These are phyloP conservation scores for Loxodes magnus DNA, from an alignment of 73 alveolate genomes.

Conservation along the genomic window DNA sequence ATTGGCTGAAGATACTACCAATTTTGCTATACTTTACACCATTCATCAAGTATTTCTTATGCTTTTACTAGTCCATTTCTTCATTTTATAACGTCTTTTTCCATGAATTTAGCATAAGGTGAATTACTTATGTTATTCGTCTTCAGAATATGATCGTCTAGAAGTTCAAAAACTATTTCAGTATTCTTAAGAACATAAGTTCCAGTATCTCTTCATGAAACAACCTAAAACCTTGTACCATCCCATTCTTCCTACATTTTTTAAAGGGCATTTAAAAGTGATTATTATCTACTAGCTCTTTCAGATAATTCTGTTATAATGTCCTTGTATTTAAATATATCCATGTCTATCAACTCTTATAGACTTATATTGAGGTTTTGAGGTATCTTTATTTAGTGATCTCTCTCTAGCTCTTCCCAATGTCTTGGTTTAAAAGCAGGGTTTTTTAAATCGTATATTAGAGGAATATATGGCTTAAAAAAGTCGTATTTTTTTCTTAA, in stretches of 20 bases:
- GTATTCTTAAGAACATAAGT: constrained; percentile 57
- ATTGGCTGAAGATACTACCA: constrained; percentile 85
- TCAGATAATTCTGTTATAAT: constrained; percentile 59
- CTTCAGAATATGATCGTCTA: constrained; percentile 66
- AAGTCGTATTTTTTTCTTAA: constrained; percentile 41
- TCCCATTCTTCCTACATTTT: constrained; percentile 75
- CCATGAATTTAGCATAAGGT: constrained; percentile 58
- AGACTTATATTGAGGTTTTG: constrained; percentile 24
- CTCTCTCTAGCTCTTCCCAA: constrained; percentile 31
- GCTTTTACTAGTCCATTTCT: constrained; percentile 59
- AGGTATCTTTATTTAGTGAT: constrained; percentile 24
- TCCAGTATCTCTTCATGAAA: constrained; percentile 57
- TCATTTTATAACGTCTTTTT: constrained; percentile 59
- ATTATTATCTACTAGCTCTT: constrained; percentile 65
- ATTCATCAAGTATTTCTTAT: constrained; percentile 73
- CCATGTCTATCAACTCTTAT: constrained; percentile 24
- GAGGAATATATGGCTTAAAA: constrained; percentile 57
- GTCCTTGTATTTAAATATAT: constrained; percentile 53
- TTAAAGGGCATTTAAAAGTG: constrained; percentile 58
- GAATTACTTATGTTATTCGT: constrained; percentile 69
- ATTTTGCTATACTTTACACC: constrained; percentile 75
- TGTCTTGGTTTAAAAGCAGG: constrained; percentile 40
- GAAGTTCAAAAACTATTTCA: constrained; percentile 65
- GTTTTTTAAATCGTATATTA: constrained; percentile 26
- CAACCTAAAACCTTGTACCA: constrained; percentile 56